phyloP scores from a whole-genome alignment of 2,329 filamentous ascomycete species.

The Pleoardoris graminearum region DNA sequence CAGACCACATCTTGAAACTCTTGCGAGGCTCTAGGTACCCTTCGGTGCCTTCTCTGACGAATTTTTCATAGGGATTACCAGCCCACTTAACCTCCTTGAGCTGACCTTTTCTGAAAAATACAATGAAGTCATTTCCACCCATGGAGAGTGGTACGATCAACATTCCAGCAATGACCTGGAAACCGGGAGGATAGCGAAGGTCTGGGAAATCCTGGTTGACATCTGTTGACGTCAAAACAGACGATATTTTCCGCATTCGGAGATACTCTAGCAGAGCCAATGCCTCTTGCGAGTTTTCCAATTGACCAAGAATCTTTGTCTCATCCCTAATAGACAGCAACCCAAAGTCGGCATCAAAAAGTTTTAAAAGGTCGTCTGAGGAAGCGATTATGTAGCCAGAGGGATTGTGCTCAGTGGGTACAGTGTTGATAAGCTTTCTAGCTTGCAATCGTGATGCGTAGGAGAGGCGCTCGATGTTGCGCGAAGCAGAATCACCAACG shows the following conservation, averaged over 20 bases:
- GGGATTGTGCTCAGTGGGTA: constrained; percentile 77
- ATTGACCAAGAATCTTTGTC: constrained; percentile 78
- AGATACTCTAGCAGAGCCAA: constrained; percentile 84
- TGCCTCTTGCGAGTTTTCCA: constrained; percentile 79
- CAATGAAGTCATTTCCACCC: constrained; percentile 81
- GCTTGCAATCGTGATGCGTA: constrained; percentile 85
- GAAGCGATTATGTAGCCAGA: constrained; percentile 90
- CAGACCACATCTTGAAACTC: constrained; percentile 80
- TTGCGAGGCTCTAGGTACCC: constrained; percentile 76
- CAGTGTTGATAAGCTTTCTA: constrained; percentile 84
- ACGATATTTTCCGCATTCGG: constrained; percentile 71
- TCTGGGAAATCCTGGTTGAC: constrained; percentile 78
- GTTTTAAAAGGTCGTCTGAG: constrained; percentile 78
- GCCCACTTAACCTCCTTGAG: constrained; percentile 80
- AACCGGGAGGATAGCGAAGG: constrained; percentile 76
- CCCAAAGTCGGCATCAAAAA: constrained; percentile 88
- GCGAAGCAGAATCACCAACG: constrained; percentile 80
- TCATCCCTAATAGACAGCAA: constrained; percentile 84
- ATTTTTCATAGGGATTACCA: constrained; percentile 83
- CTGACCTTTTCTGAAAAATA: constrained; percentile 83
- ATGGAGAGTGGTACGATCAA: constrained; percentile 79
- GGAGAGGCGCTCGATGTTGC: constrained; percentile 84
- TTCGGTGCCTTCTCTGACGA: constrained; percentile 70
- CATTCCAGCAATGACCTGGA: constrained; percentile 75
- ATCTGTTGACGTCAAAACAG: constrained; percentile 78